Base-by-base conservation (phyloP, 352 stramenopile genomes). In the Nothophytophthora sp. region DNA sequence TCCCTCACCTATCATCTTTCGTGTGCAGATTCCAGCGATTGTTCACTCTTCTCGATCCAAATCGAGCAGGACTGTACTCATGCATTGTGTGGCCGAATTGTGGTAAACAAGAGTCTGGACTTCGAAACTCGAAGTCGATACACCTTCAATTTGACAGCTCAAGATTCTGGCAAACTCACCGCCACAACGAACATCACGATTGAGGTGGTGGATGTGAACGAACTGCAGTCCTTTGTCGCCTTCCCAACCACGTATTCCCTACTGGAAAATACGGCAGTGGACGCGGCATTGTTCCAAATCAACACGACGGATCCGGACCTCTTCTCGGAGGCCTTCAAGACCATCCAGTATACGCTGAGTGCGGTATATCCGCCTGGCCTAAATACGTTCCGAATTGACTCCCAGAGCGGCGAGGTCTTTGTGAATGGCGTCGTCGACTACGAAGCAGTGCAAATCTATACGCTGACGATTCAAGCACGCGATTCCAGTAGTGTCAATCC, bases 171-270 rank as follows among this genome's bases (percentile, higher is more conserved):
- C 12, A 53, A 67, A 16, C 55, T 81, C 6, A 61, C 22, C 15
- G 61, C 55, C 0, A 34, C 34, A 3, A 24, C 63, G 11, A 48
- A 18, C 13, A 53, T 87, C 15, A 36, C 53, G 1, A 60, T 87
- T 23, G 40, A 70, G 10, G 72, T 87, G 16, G 39, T 60, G 15
- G 73, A 87, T 34, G 63, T 85, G 29, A 87, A 87, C 29, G 76
- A 87, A 25, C 15, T 49, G 0, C 76, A 83, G n/a, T 52, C 43
- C 13, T 74, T 83, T 15, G 38, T 64, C 15, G 39, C 23, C 5
- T 71, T 81, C 11, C 55, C 63, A 19, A 29, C 28, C 2, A 55
- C 43, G 3, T 33, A 57, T 18, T 73, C 55, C 32, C 28, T 85
- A 7, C 5, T 36, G 6, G 76, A 87, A 57, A 78, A 73, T 28